Percentiles rank a stretch among this genome's conserved stretches.
These are phyloP conservation scores for Blastobotrys ciferrii DNA, from an alignment of 1,139 yeast species.

Conservation along the genomic window DNA sequence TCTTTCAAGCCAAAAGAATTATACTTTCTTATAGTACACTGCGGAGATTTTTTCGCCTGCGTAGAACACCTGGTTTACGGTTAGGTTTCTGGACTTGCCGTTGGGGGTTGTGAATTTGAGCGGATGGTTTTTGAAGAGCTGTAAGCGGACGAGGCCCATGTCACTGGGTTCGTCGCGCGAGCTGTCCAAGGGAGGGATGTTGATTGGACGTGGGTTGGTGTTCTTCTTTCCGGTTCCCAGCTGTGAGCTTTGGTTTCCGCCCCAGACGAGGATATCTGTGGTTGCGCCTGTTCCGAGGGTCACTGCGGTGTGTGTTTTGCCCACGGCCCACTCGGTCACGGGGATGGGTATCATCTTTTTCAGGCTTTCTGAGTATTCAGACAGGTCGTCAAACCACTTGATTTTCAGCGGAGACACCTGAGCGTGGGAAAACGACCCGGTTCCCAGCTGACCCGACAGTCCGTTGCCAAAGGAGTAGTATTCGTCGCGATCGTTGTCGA, in stretches of 20 bases:
- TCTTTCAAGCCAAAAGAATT: neutral
- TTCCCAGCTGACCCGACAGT: constrained; percentile 82
- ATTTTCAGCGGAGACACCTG: constrained; percentile 64
- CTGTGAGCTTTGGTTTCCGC: constrained; percentile 79
- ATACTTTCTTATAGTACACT: constrained; percentile 43
- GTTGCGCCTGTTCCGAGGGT: constrained; percentile 50
- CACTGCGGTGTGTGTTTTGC: constrained; percentile 64
- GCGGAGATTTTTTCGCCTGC: constrained; percentile 68
- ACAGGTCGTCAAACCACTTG: constrained; percentile 44
- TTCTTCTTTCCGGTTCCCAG: constrained; percentile 76
- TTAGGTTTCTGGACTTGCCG: constrained; percentile 27
- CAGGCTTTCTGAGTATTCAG: constrained; percentile 41
- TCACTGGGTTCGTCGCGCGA: constrained; percentile 16
- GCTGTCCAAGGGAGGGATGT: constrained; percentile 19
- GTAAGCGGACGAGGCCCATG: constrained; percentile 46
- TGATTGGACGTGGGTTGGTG: constrained; percentile 30
- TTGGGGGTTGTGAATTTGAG: constrained; percentile 25
- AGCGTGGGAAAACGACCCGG: constrained; percentile 71
- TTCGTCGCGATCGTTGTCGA: constrained; percentile 21
- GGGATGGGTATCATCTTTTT: constrained; percentile 44
- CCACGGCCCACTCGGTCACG: constrained; percentile 55
- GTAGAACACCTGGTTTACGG: constrained; percentile 53
- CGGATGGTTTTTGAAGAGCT: constrained; percentile 39
- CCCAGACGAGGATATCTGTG: constrained; percentile 71
- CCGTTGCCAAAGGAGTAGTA: constrained; percentile 74